Conservation (phyloP, 2,329 filamentous ascomycete species). For the Sporothrix curviconia region DNA sequence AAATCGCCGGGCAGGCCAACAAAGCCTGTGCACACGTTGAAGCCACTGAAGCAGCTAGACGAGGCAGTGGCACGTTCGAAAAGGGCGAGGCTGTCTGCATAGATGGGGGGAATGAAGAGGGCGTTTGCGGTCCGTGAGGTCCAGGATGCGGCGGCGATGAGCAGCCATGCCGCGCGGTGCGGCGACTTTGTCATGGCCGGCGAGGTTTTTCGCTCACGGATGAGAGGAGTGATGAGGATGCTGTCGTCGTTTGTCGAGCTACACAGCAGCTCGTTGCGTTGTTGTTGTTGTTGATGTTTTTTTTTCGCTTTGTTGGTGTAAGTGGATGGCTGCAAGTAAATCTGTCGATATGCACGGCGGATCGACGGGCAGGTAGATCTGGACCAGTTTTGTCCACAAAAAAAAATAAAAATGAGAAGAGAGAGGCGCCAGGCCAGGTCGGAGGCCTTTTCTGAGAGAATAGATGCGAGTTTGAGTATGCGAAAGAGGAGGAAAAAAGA, state of each 20-base stretch:
- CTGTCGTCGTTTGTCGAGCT: not conserved
- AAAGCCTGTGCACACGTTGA: conserved; percentile 45
- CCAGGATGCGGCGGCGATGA: conserved; percentile 29
- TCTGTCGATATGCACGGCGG: conserved; percentile 2
- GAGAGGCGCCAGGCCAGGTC: conserved; percentile 1
- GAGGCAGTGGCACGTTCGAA: not conserved
- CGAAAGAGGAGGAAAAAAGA: not conserved
- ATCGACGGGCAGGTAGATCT: conserved; percentile 6
- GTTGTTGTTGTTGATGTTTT: not conserved
- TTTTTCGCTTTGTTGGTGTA: not conserved
- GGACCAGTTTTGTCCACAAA: conserved; percentile 9
- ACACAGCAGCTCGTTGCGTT: not conserved
- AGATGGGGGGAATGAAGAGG: conserved; percentile 28
- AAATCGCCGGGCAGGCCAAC: conserved; percentile 57
- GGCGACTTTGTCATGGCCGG: conserved; percentile 9
- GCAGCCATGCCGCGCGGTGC: conserved; percentile 29
- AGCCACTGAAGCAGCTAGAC: conserved; percentile 27
- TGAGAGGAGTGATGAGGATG: not conserved
- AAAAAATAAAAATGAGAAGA: not conserved
- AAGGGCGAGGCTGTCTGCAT: conserved; percentile 3
- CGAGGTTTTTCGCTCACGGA: not conserved
- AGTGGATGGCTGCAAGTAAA: not conserved
- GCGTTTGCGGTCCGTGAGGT: conserved; percentile 28
- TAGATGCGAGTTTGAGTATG: not conserved
- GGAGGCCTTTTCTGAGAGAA: too few species aligned